Conservation (phyloP, 768 basidiomycete species). For the Tremella mesenterica region DNA sequence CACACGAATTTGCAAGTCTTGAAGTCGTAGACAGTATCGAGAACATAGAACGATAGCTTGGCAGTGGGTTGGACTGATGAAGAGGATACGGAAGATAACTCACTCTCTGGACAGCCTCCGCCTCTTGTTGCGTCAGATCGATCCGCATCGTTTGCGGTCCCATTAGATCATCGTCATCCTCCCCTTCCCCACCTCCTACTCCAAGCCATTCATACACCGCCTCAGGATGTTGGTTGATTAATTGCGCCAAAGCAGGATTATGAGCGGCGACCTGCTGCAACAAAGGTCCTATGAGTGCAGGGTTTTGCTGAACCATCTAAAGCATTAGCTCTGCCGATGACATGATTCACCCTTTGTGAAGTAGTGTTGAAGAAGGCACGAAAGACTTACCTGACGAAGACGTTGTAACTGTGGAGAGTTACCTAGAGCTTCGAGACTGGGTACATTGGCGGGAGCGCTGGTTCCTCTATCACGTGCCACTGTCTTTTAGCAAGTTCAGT, state of each 20-base stretch:
- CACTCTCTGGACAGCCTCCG: conserved; percentile 79
- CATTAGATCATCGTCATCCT: conserved; percentile 44
- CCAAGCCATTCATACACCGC: conserved; percentile 59
- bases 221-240: conserved; percentile 64
- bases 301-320: conserved; percentile 65
- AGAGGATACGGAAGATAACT: conserved; percentile 42
- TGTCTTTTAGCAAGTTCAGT: too few relatives aligned
- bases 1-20: too few relatives aligned
- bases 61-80: not conserved
- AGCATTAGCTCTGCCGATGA: not conserved
- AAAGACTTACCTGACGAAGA: conserved; percentile 50
- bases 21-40: too few relatives aligned
- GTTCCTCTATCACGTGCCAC: conserved; percentile 17
- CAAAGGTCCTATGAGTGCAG: conserved; percentile 64
- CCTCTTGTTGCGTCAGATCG: conserved; percentile 71
- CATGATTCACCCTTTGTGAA: not conserved
- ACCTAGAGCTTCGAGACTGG: conserved; percentile 50
- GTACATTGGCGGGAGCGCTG: conserved; percentile 52
- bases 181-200: conserved; percentile 40
- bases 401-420: conserved; percentile 61
- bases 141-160: conserved; percentile 52
- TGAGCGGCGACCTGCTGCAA: conserved; percentile 68
- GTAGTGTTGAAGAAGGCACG: not conserved
- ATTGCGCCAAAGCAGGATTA: conserved; percentile 68
- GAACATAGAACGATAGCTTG: too few relatives aligned